These are phyloP conservation scores for Russula olivacea DNA, from an alignment of 768 basidiomycete species.

Conservation along the genomic window DNA sequence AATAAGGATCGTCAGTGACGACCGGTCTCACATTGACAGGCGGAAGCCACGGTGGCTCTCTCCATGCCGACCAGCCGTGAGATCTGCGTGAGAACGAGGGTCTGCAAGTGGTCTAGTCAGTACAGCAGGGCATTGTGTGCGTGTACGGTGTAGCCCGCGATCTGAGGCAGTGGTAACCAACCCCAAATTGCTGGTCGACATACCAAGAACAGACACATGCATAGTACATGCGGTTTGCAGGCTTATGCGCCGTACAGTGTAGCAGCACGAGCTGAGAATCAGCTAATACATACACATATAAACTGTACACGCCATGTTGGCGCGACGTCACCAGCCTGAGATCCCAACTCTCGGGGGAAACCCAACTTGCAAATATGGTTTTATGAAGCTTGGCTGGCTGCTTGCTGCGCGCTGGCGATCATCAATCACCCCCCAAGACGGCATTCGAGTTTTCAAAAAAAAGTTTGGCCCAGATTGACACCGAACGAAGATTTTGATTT, in stretches of 20 bases:
- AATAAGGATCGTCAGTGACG: conserved; percentile 10
- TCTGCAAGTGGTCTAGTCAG: conserved; percentile 9
- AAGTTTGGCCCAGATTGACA: background rate
- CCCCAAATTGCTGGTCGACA: conserved; percentile 5
- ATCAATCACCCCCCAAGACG: background rate
- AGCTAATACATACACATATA: background rate
- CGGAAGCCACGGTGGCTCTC: conserved; percentile 14
- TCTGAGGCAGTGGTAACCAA: conserved; percentile 7
- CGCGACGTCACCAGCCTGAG: conserved; percentile 8
- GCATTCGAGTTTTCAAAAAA: background rate
- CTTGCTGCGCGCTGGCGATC: conserved; percentile 4
- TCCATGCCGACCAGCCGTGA: conserved; percentile 3
- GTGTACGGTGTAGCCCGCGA: background rate
- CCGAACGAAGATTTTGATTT: background rate
- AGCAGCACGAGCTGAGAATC: background rate
- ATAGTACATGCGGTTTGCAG: conserved; percentile 14
- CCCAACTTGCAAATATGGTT: background rate
- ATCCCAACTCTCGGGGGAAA: background rate
- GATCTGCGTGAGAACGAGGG: conserved; percentile 10
- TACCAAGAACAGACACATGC: conserved; percentile 9
- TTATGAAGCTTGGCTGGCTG: background rate
- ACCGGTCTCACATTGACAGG: conserved; percentile 5
- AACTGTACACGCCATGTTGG: conserved; percentile 2
- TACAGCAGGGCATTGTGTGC: background rate
- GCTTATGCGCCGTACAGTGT: conserved; percentile 1